Conservation (phyloP, 257 asterid genomes). For the Osmanthus fragrans region DNA sequence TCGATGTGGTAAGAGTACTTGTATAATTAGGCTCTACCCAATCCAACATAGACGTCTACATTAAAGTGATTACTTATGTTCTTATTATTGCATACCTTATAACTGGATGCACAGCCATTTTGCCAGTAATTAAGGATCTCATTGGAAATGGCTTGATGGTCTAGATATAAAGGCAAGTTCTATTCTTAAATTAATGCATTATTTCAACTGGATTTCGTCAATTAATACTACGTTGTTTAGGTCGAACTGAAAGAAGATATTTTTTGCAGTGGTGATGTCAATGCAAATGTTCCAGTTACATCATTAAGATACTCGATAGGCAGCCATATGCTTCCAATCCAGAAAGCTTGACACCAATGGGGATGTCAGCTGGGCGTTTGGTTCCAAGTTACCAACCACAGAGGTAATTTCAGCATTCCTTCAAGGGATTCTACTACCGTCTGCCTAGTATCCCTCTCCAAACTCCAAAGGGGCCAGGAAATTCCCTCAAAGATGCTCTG, state of each 20-base stretch:
- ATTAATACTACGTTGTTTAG: too few relatives aligned
- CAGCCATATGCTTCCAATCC: conserved; percentile 28
- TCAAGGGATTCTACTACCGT: conserved; percentile 29
- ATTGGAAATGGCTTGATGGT: conserved; percentile 32
- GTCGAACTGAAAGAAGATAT: not conserved
- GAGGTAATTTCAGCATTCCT: conserved; percentile 31
- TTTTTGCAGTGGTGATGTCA: conserved; percentile 34
- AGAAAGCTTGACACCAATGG: conserved; percentile 34
- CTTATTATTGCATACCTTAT: not conserved
- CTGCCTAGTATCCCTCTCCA: not conserved
- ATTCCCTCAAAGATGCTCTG: not conserved
- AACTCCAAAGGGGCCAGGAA: not conserved
- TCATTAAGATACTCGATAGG: conserved; percentile 32
- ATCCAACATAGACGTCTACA: too few relatives aligned
- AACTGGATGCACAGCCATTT: conserved; percentile 29
- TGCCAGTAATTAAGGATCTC: conserved; percentile 32
- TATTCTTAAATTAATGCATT: too few relatives aligned
- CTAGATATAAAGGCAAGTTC: conserved; percentile 35
- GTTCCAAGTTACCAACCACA: conserved; percentile 42
- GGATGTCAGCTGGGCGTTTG: conserved; percentile 27
- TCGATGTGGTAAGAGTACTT: too few relatives aligned
- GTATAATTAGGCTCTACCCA: too few relatives aligned
- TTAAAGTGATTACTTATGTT: too few relatives aligned
- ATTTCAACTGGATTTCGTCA: too few relatives aligned
- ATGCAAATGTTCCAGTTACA: conserved; percentile 37